A percentile compares a stretch with the other conserved stretches of the same genome.
These are phyloP conservation scores for Penicillium silybi DNA, from an alignment of 495 filamentous ascomycete species.

Conservation along the genomic window DNA sequence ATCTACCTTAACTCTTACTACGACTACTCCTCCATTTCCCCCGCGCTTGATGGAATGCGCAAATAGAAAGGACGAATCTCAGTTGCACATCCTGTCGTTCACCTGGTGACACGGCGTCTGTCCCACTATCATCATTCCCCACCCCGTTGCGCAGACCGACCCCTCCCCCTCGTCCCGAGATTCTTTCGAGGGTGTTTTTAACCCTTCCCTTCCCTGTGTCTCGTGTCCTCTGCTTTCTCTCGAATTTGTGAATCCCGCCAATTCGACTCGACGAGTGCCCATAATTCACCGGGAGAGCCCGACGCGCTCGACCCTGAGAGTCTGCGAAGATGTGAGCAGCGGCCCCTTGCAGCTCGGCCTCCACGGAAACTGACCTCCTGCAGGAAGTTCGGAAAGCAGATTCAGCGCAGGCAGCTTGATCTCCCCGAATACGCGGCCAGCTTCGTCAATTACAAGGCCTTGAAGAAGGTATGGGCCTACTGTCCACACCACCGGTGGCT, in stretches of 20 bases:
- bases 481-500: not conserved
- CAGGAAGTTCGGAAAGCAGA: constrained; percentile 99
- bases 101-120: constrained; percentile 14
- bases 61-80: not conserved
- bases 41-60: constrained; percentile 6
- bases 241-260: not conserved
- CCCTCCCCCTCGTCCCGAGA: constrained; percentile 15
- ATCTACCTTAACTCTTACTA: not conserved
- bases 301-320: constrained; percentile 15
- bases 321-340: constrained; percentile 33
- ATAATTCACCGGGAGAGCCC: not conserved
- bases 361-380: constrained; percentile 2
- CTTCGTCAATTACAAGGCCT: constrained; percentile 98
- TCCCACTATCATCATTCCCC: constrained; percentile 24
- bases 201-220: constrained; percentile 3
- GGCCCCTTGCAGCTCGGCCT: not conserved
- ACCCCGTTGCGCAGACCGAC: constrained; percentile 12
- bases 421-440: constrained; percentile 98
- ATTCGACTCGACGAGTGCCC: not conserved
- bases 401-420: constrained; percentile 97
- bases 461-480: constrained; percentile 75
- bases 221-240: not conserved
- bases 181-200: not conserved
- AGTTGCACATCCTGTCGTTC: constrained; percentile 7
- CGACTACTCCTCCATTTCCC: not conserved